Evolutionary conservation across 208 protist species (phyloP).

Genomic region (Blastocrithidia nonstop): DNA sequence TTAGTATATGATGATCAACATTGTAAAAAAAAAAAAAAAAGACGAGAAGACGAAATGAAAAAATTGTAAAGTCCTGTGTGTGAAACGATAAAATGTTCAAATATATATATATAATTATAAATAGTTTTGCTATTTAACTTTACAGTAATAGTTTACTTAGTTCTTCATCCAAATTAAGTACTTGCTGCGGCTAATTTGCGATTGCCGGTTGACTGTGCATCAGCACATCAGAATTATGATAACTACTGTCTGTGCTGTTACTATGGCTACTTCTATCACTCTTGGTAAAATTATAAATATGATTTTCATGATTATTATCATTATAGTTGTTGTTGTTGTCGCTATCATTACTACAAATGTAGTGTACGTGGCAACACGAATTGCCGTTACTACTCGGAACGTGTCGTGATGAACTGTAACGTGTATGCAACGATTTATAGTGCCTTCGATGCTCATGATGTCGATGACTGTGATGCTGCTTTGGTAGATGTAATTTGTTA

Average conservation of each 20-base stretch:
- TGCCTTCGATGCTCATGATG: too few relatives aligned
- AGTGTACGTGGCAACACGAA: not conserved
- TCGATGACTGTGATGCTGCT: too few relatives aligned
- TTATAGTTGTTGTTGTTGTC: not conserved
- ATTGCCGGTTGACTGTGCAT: not conserved
- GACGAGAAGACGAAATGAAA: not conserved
- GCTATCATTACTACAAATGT: not conserved
- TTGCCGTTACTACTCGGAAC: too few relatives aligned
- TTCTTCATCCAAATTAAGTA: conserved; percentile 54
- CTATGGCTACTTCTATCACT: not conserved
- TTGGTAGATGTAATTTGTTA: too few relatives aligned
- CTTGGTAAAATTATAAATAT: too few relatives aligned
- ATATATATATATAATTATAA: not conserved
- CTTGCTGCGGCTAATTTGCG: too few relatives aligned
- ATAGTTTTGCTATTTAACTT: conserved; percentile 1
- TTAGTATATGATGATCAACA: not conserved
- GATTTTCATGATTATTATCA: not conserved
- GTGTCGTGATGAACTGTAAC: too few relatives aligned
- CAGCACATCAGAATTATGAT: not conserved
- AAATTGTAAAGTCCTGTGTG: not conserved
- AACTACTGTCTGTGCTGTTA: not conserved
- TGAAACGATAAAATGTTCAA: not conserved
- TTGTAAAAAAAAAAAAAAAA: not conserved
- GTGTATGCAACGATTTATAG: too few relatives aligned
- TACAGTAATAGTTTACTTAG: conserved; percentile 27